These are phyloP conservation scores for Alternaria sp. DNA, from an alignment of 2,329 filamentous ascomycete genomes.

Conservation along the genomic window DNA sequence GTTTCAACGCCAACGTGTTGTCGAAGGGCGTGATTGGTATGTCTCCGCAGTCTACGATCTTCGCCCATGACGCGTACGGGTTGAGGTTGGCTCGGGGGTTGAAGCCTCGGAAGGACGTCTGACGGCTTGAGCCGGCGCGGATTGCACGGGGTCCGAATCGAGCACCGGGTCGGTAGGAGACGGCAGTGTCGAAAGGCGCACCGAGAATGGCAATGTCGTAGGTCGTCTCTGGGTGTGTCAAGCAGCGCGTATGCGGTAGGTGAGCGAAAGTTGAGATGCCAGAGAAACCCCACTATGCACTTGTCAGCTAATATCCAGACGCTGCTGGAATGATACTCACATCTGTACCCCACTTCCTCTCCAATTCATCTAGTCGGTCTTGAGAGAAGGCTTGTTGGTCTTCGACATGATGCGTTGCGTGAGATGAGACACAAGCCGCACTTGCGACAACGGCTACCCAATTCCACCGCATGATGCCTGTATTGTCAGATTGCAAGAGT, in stretches of 20 bases:
- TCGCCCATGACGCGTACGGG: conserved; percentile 80
- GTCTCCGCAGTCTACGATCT: conserved; percentile 86
- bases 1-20: conserved; percentile 78
- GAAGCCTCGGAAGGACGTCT: conserved; percentile 80
- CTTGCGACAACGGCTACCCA: conserved; percentile 20
- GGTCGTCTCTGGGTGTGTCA: conserved; percentile 52
- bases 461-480: conserved; percentile 26
- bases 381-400: conserved; percentile 37
- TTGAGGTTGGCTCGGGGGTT: conserved; percentile 84
- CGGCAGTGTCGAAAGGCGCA: conserved; percentile 58
- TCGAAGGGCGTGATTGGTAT: conserved; percentile 88
- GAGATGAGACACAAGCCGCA: conserved; percentile 27
- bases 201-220: conserved; percentile 59
- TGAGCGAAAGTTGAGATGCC: conserved; percentile 68
- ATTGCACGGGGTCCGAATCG: conserved; percentile 90
- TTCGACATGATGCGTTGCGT: conserved; percentile 39
- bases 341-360: conserved; percentile 52
- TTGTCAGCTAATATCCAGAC: conserved; percentile 9
- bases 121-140: conserved; percentile 79
- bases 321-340: conserved; percentile 23
- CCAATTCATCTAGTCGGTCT: conserved; percentile 40
- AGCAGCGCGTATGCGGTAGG: conserved; percentile 55
- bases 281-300: conserved; percentile 66
- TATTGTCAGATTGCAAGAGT: not conserved
- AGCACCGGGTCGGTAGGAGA: conserved; percentile 53